A percentile compares a stretch with the other conserved stretches of the same genome.
Conservation (phyloP, 805 yeast genomes). For the Myxozyma geophila region DNA sequence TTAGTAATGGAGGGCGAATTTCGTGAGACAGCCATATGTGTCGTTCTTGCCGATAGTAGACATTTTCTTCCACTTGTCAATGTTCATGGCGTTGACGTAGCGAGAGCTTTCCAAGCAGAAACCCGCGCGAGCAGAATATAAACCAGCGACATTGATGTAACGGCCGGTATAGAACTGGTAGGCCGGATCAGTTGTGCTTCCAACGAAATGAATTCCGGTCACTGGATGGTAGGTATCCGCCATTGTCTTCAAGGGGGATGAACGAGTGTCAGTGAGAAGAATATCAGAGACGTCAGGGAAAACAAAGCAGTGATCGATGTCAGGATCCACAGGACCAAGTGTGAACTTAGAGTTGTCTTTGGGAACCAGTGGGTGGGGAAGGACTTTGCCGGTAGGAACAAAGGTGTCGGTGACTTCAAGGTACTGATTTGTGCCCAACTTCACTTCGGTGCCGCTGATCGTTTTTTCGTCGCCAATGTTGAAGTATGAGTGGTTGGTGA, state of each 20-base stretch:
- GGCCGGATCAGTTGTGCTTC: constrained; percentile 65
- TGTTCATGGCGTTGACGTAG: constrained; percentile 59
- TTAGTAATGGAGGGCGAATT: constrained; percentile 36
- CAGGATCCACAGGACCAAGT: constrained; percentile 45
- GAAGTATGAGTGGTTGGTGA: constrained; percentile 70
- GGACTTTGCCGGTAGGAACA: constrained; percentile 55
- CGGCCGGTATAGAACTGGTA: constrained; percentile 71
- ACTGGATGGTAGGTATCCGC: constrained; percentile 54
- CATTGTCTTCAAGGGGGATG: constrained; percentile 45
- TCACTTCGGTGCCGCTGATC: constrained; percentile 49
- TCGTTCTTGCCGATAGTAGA: constrained; percentile 57
- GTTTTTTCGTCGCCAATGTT: constrained; percentile 46
- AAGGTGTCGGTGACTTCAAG: constrained; percentile 52
- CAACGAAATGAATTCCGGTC: constrained; percentile 50
- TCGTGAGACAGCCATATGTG: constrained; percentile 56
- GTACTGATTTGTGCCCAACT: constrained; percentile 48
- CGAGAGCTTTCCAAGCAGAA: constrained; percentile 68
- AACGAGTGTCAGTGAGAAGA: constrained; percentile 55
- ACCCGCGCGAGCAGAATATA: constrained; percentile 50
- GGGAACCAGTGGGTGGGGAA: constrained; percentile 41
- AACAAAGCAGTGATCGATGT: constrained; percentile 57
- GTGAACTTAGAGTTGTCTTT: constrained; percentile 37
- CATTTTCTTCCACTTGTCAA: constrained; percentile 53
- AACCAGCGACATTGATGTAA: constrained; percentile 47
- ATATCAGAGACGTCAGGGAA: constrained; percentile 43